Base-by-base conservation (phyloP, 805 yeast genomes). In the Cyberlindnera mycetangii region DNA sequence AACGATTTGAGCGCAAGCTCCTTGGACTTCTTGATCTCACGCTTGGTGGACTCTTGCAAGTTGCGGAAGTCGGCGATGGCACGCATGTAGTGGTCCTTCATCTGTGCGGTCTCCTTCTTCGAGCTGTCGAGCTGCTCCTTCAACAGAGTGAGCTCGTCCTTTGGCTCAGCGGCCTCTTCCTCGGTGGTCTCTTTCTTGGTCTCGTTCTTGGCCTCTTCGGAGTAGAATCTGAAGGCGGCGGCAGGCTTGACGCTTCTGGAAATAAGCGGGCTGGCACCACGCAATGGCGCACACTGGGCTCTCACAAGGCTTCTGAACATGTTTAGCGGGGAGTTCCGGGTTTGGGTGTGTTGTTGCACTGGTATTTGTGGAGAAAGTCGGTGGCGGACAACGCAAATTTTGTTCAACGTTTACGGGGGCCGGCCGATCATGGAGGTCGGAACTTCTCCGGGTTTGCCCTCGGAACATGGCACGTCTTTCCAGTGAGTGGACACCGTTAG, bases 61-160 rank as follows among this genome's bases (percentile, higher is more conserved):
- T 59, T 59, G 41, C 62, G 52, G 53, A 59, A 59, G 41, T 59
- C 64, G 14, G 64, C 64, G 42, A 57, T 48, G 16, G 64, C 53
- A 45, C 64, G 56, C 22, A 54, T 24, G 36, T 52, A 55, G 34
- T 43, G 48, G 46, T 56, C 60, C 44, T 57, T 59, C 53, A 58
- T 55, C 30, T 52, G 52, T n/a, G 62, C 51, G 17, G 54, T 25
- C 33, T 58, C 59, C 48, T 54, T 54, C 52, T 59, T 54, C 15
- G 56, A 49, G 24, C 51, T 45, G 24, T 54, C 61, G 7, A 51
- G 16, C 33, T 54, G 50, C 42, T 50, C 52, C 34, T 47, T 44
- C 25, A 41, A 33, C 16, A 44, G 19, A 10, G 60, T 46, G n/a
- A 52, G 30, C 42, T 55, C 62, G 22, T 56, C 60, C 41, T 47